A percentile compares a stretch with the other conserved stretches of the same genome.
Evolutionary conservation across 2,329 filamentous ascomycete genomes (phyloP).

Genomic region (Xylariaceae sp.): DNA sequence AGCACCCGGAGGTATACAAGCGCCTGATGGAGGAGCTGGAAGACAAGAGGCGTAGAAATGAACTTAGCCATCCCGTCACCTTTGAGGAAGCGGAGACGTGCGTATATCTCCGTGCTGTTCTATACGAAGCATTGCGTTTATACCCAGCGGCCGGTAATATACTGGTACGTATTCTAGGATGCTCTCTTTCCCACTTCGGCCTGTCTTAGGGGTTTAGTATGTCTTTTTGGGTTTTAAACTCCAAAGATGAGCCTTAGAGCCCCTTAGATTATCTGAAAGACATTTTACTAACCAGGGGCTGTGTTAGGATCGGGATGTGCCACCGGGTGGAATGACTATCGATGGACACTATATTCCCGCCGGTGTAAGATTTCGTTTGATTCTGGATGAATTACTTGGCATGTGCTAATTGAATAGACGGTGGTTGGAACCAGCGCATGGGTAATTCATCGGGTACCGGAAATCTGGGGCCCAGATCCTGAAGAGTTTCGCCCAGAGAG

Average conservation of each 20-base stretch:
- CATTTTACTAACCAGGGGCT: not conserved
- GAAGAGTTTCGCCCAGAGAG: conserved; percentile 34
- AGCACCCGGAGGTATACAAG: not conserved
- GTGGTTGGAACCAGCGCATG: conserved; percentile 35
- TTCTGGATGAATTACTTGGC: not conserved
- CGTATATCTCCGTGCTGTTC: not conserved
- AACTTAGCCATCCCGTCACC: not conserved
- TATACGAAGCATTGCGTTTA: not conserved
- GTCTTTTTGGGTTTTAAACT: not conserved
- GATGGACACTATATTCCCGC: conserved; percentile 30
- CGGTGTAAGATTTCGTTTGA: conserved; percentile 13
- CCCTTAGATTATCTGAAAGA: too few species aligned
- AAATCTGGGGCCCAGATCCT: conserved; percentile 32
- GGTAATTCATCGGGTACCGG: conserved; percentile 27
- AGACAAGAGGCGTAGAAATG: not conserved
- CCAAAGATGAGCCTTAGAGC: too few species aligned
- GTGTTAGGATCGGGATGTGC: not conserved
- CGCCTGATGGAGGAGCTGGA: not conserved
- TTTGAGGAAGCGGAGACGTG: not conserved
- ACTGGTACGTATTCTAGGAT: not conserved
- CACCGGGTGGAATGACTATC: not conserved
- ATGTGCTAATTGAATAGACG: not conserved
- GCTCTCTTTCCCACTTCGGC: not conserved
- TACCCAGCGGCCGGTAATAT: not conserved
- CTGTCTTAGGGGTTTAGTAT: not conserved